A percentile compares a stretch with the other conserved stretches of the same genome.
phyloP scores from a whole-genome alignment of 768 basidiomycete genomes.

The Zangia roseola region DNA sequence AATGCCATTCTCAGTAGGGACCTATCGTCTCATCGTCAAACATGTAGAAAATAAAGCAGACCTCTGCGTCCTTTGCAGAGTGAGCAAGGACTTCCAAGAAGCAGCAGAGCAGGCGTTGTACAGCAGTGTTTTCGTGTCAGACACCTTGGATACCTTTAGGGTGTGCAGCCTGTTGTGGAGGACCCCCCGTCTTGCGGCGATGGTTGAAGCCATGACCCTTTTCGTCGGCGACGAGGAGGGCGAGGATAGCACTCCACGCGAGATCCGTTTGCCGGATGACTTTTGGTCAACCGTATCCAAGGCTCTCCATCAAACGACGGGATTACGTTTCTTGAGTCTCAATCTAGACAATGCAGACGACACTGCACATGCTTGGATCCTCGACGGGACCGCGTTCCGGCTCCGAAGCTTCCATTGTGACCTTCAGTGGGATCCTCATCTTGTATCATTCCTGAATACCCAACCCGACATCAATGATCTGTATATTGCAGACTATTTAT shows the following conservation, averaged over 20 bases:
- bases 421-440: slow-evolving; percentile 58
- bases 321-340: slow-evolving; percentile 53
- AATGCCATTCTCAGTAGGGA: slow-evolving; percentile 63
- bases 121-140: slow-evolving; percentile 51
- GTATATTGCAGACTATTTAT: slow-evolving; percentile 37
- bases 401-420: slow-evolving; percentile 66
- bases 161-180: slow-evolving; percentile 48
- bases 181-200: slow-evolving; percentile 46
- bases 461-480: slow-evolving; percentile 26
- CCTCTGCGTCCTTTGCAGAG: slow-evolving; percentile 55
- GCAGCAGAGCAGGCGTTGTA: slow-evolving; percentile 61
- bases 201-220: slow-evolving; percentile 57
- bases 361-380: slow-evolving; percentile 36
- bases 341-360: slow-evolving; percentile 33
- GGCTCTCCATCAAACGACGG: slow-evolving; percentile 46
- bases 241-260: neutral
- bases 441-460: slow-evolving; percentile 38
- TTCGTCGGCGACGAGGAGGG: slow-evolving; percentile 31
- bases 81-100: slow-evolving; percentile 52
- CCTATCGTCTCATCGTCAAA: slow-evolving; percentile 55
- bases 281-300: slow-evolving; percentile 52
- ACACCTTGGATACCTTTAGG: slow-evolving; percentile 37
- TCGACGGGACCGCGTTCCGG: slow-evolving; percentile 45
- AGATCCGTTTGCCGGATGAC: slow-evolving; percentile 29
- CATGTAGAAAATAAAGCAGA: slow-evolving; percentile 51